Conservation (phyloP, 1,284 basidiomycete genomes). For the Pseudozyma tsukubaensis region DNA sequence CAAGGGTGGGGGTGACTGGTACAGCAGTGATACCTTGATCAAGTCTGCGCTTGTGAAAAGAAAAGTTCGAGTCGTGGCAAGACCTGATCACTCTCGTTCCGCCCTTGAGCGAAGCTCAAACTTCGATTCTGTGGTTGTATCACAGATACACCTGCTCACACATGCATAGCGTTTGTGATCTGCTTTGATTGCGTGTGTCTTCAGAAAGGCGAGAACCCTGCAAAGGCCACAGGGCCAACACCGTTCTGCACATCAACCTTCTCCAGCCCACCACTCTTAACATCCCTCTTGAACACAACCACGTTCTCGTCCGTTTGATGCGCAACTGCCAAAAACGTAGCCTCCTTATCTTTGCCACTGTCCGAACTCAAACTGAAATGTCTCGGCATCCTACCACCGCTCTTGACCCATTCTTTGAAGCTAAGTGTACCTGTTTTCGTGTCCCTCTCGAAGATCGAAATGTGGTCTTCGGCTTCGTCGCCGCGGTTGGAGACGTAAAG, state of each 20-base stretch:
- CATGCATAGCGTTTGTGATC: too few relatives aligned
- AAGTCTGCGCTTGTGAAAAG: too few relatives aligned
- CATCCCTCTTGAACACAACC: constrained; percentile 45
- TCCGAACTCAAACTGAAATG: constrained; percentile 46
- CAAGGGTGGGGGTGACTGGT: too few relatives aligned
- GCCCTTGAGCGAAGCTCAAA: too few relatives aligned
- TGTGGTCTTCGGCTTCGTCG: constrained; percentile 52
- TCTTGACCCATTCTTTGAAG: constrained; percentile 41
- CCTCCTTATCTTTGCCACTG: constrained; percentile 23
- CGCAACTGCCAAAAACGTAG: constrained; percentile 44
- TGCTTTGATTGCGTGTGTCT: too few relatives aligned
- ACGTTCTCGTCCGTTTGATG: constrained; percentile 51
- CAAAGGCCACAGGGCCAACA: constrained; percentile 42
- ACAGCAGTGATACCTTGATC: too few relatives aligned
- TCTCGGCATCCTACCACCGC: constrained; percentile 52
- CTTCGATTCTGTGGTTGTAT: too few relatives aligned
- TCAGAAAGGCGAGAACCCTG: constrained; percentile 50
- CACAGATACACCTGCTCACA: too few relatives aligned
- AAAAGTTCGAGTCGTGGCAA: too few relatives aligned
- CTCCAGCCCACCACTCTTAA: constrained; percentile 21
- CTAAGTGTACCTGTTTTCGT: constrained; percentile 20
- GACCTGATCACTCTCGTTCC: too few relatives aligned
- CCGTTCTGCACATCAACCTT: constrained; percentile 11
- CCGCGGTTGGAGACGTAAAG: constrained; percentile 56
- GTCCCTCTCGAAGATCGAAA: constrained; percentile 46